Evolutionary conservation across 2,329 filamentous ascomycete genomes (phyloP), one percentile per base, ranked within the genome.

Genomic region (Fusarium papillatum): DNA sequence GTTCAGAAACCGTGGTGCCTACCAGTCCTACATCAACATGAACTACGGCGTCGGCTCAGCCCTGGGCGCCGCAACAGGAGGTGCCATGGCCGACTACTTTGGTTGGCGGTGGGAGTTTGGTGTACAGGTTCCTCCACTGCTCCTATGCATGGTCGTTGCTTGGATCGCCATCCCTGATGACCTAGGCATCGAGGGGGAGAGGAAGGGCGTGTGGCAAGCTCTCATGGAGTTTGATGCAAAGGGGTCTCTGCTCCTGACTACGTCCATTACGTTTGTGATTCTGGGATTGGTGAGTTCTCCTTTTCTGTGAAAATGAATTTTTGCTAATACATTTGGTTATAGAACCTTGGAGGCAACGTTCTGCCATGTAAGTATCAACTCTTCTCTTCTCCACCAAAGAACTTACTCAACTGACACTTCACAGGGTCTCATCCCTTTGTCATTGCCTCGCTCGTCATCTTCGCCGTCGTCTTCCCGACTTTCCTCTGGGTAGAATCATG

Each of bases 101-200:
- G 94, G 94, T 36, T 95, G 93, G 93, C 86, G 94, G 50, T 94
- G 92, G 91, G 92, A 93, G 68, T 95, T 93, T 80, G 90, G 90
- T 65, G 82, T 93, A 10, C 91, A 93, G 81, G 84, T 93, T 5
- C 87, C 90, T 4, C 84, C 86, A 0, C 78, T 92, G 36, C 31
- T 88, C 0, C 60, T 89, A 2, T 88, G 86, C 71, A 82, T 90
- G 55, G 74, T 81, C 11, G 80, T 90, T n/a, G 85, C 88, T 2
- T 80, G 80, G 60, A 67, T 88, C 10, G 85, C 86, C 9, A 86
- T 92, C 26, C 91, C 91, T 1, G 77, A 78, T 10, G 86, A 89
- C 31, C 82, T 92, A n/a, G 90, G 90, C 29, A 78, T 90, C 19
- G 79, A 85, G 43, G 86, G 85, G 8, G 85, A 85, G 66, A 79